Conservation (phyloP, 2,329 filamentous ascomycete genomes). For the Nigrograna mackinnonii region DNA sequence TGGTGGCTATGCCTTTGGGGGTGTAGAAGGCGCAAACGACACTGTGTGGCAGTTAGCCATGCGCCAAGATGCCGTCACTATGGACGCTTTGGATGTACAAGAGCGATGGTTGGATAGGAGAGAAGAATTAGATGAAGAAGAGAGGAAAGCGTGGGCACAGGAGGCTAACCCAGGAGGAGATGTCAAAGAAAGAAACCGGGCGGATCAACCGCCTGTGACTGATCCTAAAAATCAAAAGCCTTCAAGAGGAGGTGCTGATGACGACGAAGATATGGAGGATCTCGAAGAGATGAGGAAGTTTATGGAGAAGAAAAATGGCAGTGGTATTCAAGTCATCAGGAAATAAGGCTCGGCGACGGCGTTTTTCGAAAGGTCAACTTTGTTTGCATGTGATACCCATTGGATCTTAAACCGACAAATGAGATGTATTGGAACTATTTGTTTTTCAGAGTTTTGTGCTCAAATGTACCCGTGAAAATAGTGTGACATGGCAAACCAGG, state of each 20-base stretch:
- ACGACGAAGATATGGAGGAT: constrained; percentile 40
- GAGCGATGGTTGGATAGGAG: constrained; percentile 94
- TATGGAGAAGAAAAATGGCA: constrained; percentile 49
- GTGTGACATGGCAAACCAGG: too few species aligned
- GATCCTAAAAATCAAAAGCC: constrained; percentile 8
- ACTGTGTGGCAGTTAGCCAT: constrained; percentile 97
- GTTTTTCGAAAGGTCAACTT: too few species aligned
- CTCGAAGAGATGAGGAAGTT: constrained; percentile 43
- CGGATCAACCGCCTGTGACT: constrained; percentile 19
- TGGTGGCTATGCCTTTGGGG: constrained; percentile 89
- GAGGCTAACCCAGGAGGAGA: constrained; percentile 46
- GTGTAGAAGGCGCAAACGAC: constrained; percentile 89
- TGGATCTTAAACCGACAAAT: too few species aligned
- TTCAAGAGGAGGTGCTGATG: constrained; percentile 10
- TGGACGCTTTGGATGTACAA: constrained; percentile 89
- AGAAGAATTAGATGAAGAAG: constrained; percentile 81
- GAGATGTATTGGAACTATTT: too few species aligned
- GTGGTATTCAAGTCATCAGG: constrained; percentile 72
- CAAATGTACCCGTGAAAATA: too few species aligned
- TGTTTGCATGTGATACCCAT: too few species aligned
- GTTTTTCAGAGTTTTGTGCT: too few species aligned
- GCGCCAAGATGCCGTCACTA: constrained; percentile 68
- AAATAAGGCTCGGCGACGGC: too few species aligned
- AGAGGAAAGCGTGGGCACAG: constrained; percentile 74
- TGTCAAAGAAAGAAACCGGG: constrained; percentile 5